A percentile compares a stretch with the other conserved stretches of the same genome.
These are phyloP conservation scores for Macadamia tetraphylla DNA, from an alignment of 164 flowering plant genomes.

Conservation along the genomic window DNA sequence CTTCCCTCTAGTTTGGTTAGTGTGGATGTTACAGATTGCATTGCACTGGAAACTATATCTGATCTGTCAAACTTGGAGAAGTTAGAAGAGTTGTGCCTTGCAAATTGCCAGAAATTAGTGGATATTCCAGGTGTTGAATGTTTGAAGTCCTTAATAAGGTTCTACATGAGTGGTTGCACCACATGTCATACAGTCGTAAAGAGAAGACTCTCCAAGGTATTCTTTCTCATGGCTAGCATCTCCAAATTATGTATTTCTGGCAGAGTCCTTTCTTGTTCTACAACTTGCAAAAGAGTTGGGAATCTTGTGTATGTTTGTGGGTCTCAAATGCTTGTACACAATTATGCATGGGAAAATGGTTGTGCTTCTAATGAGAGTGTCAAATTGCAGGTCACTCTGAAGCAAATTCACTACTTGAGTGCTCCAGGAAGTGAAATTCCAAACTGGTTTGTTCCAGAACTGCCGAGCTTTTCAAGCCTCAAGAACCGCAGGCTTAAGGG, in stretches of 20 bases:
- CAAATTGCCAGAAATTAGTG: conserved; percentile 28
- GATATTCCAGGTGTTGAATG: conserved; percentile 37
- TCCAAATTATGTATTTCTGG: too few relatives aligned
- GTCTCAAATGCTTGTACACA: too few relatives aligned
- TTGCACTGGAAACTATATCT: conserved; percentile 21
- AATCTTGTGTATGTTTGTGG: too few relatives aligned
- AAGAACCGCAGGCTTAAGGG: conserved; percentile 23
- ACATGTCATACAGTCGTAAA: conserved; percentile 16
- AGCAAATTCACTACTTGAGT: conserved; percentile 19
- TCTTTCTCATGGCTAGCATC: neutral
- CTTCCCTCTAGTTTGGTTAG: conserved; percentile 33
- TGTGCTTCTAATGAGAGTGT: neutral
- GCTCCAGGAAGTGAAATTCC: conserved; percentile 40
- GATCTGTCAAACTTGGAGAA: conserved; percentile 30
- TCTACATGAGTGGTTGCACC: conserved; percentile 30
- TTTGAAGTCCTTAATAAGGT: conserved; percentile 34
- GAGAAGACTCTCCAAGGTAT: conserved; percentile 22
- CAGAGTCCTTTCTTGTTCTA: too few relatives aligned
- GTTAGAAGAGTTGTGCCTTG: conserved; percentile 19
- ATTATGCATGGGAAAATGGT: too few relatives aligned
- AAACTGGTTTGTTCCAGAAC: conserved; percentile 26
- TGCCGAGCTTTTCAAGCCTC: conserved; percentile 9
- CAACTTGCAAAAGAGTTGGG: too few relatives aligned
- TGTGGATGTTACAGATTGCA: conserved; percentile 22
- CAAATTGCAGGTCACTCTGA: conserved; percentile 19